These are phyloP conservation scores for Zalerion maritima DNA, from an alignment of 495 filamentous ascomycete genomes.

Conservation along the genomic window DNA sequence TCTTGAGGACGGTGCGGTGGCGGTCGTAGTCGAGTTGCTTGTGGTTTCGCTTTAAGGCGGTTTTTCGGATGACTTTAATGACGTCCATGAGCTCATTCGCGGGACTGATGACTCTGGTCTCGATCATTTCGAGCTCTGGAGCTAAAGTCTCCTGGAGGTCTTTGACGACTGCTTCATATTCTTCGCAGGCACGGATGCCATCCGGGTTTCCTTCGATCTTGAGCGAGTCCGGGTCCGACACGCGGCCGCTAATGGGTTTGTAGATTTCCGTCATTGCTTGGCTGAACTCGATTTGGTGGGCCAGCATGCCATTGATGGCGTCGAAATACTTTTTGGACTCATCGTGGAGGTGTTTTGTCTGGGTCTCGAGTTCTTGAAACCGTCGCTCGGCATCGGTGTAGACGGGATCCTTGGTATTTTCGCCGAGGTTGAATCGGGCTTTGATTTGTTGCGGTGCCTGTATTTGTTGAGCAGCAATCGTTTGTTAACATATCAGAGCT, in stretches of 20 bases:
- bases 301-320: conserved; percentile 96
- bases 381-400: conserved; percentile 90
- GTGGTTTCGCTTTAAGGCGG: conserved; percentile 78
- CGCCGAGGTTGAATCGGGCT: conserved; percentile 83
- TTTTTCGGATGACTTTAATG: conserved; percentile 88
- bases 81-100: conserved; percentile 89
- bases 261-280: conserved; percentile 92
- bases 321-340: conserved; percentile 92
- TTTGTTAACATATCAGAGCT: no score
- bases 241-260: conserved; percentile 90
- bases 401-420: conserved; percentile 83
- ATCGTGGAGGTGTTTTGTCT: conserved; percentile 93
- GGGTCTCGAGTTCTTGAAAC: conserved; percentile 84
- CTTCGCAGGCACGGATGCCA: conserved; percentile 87
- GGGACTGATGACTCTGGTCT: conserved; percentile 79
- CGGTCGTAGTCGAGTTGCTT: conserved; percentile 96
- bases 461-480: conserved; percentile 5
- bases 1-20: conserved; percentile 68
- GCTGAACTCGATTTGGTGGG: conserved; percentile 96
- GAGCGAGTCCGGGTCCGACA: conserved; percentile 82
- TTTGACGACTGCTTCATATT: conserved; percentile 84
- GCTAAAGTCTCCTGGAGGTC: conserved; percentile 78
- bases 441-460: conserved; percentile 87
- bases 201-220: conserved; percentile 77
- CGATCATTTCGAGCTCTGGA: conserved; percentile 96